Percentiles rank a stretch among this genome's conserved stretches.
Conservation (phyloP, 345 rosid genomes). For the Rhizophora apiculata region DNA sequence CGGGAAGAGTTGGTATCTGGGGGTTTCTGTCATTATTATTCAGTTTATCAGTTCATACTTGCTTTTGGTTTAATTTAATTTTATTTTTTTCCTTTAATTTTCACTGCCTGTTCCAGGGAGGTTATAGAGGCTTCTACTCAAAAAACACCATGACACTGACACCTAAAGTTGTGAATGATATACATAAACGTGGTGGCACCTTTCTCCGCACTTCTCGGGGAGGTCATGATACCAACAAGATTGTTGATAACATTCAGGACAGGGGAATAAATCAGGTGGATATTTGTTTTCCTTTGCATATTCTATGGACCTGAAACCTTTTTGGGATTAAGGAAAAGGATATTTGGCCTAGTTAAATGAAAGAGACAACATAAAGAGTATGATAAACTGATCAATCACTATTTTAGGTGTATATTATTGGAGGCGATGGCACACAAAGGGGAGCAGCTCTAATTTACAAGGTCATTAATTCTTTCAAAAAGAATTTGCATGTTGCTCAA, state of each 20-base stretch:
- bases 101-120: slow-evolving; percentile 49
- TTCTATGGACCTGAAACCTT: slow-evolving; percentile 1
- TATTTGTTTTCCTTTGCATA: slow-evolving; percentile 9
- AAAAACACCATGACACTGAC: slow-evolving; percentile 60
- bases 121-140: slow-evolving; percentile 83
- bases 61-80: neutral
- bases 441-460: slow-evolving; percentile 79
- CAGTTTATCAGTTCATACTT: neutral
- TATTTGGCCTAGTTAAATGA: neutral
- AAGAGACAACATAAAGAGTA: slow-evolving; percentile 1
- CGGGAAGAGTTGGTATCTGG: no score
- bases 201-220: slow-evolving; percentile 84
- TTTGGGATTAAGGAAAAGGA: neutral
- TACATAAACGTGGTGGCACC: slow-evolving; percentile 94
- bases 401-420: slow-evolving; percentile 81
- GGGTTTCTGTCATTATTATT: no score
- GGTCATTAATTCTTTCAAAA: slow-evolving; percentile 36
- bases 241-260: slow-evolving; percentile 92
- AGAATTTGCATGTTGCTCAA: neutral
- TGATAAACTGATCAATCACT: neutral
- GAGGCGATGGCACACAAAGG: slow-evolving; percentile 90
- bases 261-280: slow-evolving; percentile 84
- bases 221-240: slow-evolving; percentile 84
- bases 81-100: neutral
- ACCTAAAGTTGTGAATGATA: slow-evolving; percentile 79